Percentiles rank a stretch among this genome's conserved stretches.
These are phyloP conservation scores for Hericium erinaceus DNA, from an alignment of 768 basidiomycete species.

Conservation along the genomic window DNA sequence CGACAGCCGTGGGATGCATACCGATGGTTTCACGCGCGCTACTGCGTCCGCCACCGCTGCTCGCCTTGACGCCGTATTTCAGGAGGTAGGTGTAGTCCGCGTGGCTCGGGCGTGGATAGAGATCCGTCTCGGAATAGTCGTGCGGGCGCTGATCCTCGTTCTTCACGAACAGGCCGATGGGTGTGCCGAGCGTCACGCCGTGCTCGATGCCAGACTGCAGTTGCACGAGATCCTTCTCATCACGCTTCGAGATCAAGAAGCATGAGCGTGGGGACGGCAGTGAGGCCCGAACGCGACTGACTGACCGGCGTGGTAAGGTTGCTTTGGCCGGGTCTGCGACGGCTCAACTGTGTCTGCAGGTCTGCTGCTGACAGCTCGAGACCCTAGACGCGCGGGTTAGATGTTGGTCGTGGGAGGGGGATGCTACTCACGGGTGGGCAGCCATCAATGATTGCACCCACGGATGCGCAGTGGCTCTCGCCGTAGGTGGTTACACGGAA, in stretches of 20 bases:
- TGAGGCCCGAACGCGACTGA: conserved; percentile 7
- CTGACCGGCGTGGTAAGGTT: conserved; percentile 91
- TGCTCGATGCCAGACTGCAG: conserved; percentile 92
- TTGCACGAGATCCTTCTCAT: conserved; percentile 91
- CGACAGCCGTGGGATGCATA: conserved; percentile 18
- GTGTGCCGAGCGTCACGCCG: conserved; percentile 93
- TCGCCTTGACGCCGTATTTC: conserved; percentile 96
- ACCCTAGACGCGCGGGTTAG: conserved; percentile 43
- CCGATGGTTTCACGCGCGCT: conserved; percentile 97
- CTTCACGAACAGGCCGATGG: conserved; percentile 91
- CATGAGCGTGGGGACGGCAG: not conserved
- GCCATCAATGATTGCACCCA: conserved; percentile 96
- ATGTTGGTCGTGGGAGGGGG: not conserved
- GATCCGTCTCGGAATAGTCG: conserved; percentile 96
- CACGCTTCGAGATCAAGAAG: conserved; percentile 45
- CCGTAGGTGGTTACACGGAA: conserved; percentile 97
- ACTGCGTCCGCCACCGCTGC: conserved; percentile 90
- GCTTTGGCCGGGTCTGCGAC: conserved; percentile 91
- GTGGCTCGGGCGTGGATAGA: conserved; percentile 94
- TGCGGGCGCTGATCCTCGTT: conserved; percentile 98
- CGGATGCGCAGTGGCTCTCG: conserved; percentile 94
- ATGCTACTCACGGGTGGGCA: conserved; percentile 73
- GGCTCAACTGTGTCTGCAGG: conserved; percentile 84
- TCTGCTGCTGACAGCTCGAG: conserved; percentile 71
- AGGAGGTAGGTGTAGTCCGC: conserved; percentile 97